Evolutionary conservation across 768 basidiomycete genomes (phyloP), one percentile per base, ranked within the genome.

Genomic region (Gyrodon lividus): DNA sequence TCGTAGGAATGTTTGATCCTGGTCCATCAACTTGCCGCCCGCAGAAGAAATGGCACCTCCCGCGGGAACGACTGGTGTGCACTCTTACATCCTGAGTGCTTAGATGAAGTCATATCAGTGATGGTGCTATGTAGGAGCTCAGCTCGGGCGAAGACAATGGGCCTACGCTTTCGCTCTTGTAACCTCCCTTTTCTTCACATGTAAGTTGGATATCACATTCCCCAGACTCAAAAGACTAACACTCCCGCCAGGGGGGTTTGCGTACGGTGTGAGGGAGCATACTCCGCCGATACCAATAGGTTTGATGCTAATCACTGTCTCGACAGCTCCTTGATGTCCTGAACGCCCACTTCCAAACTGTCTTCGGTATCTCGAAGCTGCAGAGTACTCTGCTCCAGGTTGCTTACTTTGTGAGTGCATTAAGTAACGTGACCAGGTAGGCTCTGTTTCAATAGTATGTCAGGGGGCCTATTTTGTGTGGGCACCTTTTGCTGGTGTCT

Each of bases 151-250:
- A 55, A 70, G 63, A 41, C 70, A 73, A 59, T 83, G 77, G 77
- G 69, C 68, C 23, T 83, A 77, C 62, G 75, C 87, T 7, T 89
- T 86, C 64, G 72, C 73, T 34, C 78, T 89, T 48, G 83, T 90
- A 52, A 89, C 86, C 17, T 80, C 85, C 10, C 73, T 89, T 28
- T 89, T 89, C 75, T 88, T 89, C 69, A 84, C 86, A 24, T 86
- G 83, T 82, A 56, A 56, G 79, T 66, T 9, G 22, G 41, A 16
- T 16, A 23, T 46, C 17, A 33, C 22, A 16, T 22, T 22, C 24
- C 17, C 35, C 19, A 9, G 16, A 40, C 17, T 34, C 24, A 6
- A 35, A 6, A 28, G 8, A 17, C 50, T 35, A 20, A 49, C 35
- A 10, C 45, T 37, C 20, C 33, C n/a, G 31, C 31, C 47, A 77